Conservation (phyloP, 2,329 filamentous ascomycete species). For the Orbilia ellipsospora region DNA sequence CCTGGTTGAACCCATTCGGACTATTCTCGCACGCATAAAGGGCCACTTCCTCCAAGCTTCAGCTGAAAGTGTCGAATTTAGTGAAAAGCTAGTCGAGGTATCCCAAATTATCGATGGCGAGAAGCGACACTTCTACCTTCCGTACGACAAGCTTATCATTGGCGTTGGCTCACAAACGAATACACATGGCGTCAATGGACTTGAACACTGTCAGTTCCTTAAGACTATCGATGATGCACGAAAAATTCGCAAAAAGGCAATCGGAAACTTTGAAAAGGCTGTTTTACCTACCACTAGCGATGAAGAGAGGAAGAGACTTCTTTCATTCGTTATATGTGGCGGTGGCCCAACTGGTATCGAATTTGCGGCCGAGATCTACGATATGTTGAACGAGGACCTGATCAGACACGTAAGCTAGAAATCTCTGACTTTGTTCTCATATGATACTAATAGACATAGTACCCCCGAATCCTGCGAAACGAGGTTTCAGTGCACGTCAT, state of each 20-base stretch:
- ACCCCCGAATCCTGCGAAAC: conserved; percentile 90
- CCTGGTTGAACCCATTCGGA: conserved; percentile 89
- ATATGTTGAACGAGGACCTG: conserved; percentile 95
- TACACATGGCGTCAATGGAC: conserved; percentile 91
- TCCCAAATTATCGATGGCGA: conserved; percentile 78
- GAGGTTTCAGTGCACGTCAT: conserved; percentile 98
- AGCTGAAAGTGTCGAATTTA: conserved; percentile 91
- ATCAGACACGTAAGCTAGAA: conserved; percentile 11
- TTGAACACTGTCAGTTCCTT: conserved; percentile 92
- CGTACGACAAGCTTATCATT: conserved; percentile 95
- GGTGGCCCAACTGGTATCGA: conserved; percentile 97
- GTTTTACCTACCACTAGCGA: conserved; percentile 93
- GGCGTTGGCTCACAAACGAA: conserved; percentile 91
- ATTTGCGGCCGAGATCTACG: conserved; percentile 95
- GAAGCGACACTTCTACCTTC: conserved; percentile 87
- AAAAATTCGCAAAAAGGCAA: conserved; percentile 85
- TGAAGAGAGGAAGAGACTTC: conserved; percentile 82
- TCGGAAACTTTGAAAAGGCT: conserved; percentile 88
- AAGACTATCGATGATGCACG: conserved; percentile 95
- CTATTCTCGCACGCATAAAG: conserved; percentile 79
- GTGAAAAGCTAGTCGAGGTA: conserved; percentile 88
- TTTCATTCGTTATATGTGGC: conserved; percentile 96
- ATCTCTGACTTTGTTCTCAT: not conserved
- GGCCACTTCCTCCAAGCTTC: conserved; percentile 91
- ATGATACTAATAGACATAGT: conserved; percentile 65